Evolutionary conservation across 2,329 filamentous ascomycete species (phyloP).

Genomic region (Fusarium sp.): DNA sequence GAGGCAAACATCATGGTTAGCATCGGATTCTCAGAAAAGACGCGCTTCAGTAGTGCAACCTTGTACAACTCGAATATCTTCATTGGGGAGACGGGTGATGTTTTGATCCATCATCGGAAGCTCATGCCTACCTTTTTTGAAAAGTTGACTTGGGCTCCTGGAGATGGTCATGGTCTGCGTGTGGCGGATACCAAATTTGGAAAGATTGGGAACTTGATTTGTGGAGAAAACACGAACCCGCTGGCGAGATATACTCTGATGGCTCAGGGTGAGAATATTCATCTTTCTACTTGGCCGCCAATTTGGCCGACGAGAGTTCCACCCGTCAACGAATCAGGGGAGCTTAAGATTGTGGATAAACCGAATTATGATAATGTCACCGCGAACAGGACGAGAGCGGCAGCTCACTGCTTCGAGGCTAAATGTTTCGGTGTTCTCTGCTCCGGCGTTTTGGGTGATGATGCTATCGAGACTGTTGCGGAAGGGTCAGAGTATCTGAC

Average conservation of each 20-base stretch:
- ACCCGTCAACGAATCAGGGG: rapidly evolving
- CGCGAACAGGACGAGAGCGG: constrained; percentile 63
- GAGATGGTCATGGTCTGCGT: constrained; percentile 62
- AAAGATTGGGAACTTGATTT: constrained; percentile 63
- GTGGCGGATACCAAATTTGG: constrained; percentile 60
- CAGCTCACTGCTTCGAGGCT: constrained; percentile 68
- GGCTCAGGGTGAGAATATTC: constrained; percentile 66
- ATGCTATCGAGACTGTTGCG: constrained; percentile 53
- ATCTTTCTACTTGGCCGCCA: constrained; percentile 67
- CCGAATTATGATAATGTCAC: constrained; percentile 65
- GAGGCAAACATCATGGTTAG: constrained; percentile 56
- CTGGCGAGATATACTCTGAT: constrained; percentile 64
- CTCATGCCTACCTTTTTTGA: constrained; percentile 68
- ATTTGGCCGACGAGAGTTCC: constrained; percentile 62
- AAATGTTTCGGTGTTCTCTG: constrained; percentile 68
- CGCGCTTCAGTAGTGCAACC: constrained; percentile 57
- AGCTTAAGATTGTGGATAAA: neutral
- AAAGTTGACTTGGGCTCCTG: constrained; percentile 65
- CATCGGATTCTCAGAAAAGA: constrained; percentile 63
- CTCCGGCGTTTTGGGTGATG: constrained; percentile 56
- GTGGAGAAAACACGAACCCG: constrained; percentile 69
- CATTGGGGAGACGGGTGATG: constrained; percentile 57
- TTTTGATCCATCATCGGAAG: constrained; percentile 65
- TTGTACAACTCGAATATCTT: constrained; percentile 65
- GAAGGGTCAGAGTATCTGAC: constrained; percentile 47